Percentiles rank a stretch among this genome's conserved stretches.
Evolutionary conservation across 306 rosid genomes (phyloP).

Genomic region (Lagenaria siceraria): DNA sequence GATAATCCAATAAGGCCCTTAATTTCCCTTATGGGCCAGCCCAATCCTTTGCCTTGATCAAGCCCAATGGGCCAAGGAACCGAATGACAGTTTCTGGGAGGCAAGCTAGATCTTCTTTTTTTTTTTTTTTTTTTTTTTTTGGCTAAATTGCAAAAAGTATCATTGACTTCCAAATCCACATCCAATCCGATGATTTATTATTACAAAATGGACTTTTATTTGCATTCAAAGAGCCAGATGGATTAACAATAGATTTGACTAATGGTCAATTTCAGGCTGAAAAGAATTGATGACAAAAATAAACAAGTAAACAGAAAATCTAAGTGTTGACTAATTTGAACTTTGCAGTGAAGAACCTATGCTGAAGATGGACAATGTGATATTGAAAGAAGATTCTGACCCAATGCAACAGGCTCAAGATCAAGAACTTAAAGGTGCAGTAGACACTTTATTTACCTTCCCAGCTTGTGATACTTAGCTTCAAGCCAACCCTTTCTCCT

Average conservation of each 20-base stretch:
- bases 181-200: too few relatives aligned
- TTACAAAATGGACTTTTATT: too few relatives aligned
- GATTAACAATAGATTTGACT: too few relatives aligned
- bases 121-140: not conserved
- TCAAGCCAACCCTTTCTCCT: not conserved
- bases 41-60: not conserved
- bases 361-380: constrained; percentile 24
- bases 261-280: not conserved
- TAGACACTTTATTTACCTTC: constrained; percentile 46
- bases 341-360: constrained; percentile 44
- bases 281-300: not conserved
- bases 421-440: constrained; percentile 55
- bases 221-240: too few relatives aligned
- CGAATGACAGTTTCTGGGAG: not conserved
- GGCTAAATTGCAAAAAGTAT: too few relatives aligned
- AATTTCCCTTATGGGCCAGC: not conserved
- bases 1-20: not conserved
- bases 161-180: too few relatives aligned
- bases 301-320: not conserved
- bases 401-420: constrained; percentile 39
- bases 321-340: not conserved
- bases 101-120: not conserved
- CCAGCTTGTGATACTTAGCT: constrained; percentile 31
- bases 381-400: constrained; percentile 28
- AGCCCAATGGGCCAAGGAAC: not conserved